These are phyloP conservation scores for Botryotinia narcissicola DNA, from an alignment of 2,329 filamentous ascomycete genomes.

Conservation along the genomic window DNA sequence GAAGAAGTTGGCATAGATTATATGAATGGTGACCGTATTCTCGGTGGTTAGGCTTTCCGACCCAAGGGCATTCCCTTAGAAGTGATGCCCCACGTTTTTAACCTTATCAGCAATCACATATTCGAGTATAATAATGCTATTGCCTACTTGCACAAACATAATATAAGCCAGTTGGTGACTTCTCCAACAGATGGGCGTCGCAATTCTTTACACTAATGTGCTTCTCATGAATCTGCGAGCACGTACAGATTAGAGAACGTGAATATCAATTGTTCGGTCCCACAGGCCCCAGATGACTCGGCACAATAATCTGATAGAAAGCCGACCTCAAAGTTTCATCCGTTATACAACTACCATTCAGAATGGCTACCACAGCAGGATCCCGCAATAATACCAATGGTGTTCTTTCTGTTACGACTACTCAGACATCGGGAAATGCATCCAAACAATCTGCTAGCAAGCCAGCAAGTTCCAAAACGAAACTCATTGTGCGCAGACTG, in stretches of 20 bases:
- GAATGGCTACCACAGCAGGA: slow-evolving; percentile 30
- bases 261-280: background rate
- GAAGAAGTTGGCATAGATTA: background rate
- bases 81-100: slow-evolving; percentile 3
- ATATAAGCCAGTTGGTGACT: background rate
- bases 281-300: background rate
- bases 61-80: background rate
- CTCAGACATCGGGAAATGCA: slow-evolving; percentile 45
- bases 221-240: background rate
- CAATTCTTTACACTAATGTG: background rate
- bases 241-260: background rate
- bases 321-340: slow-evolving; percentile 15
- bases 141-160: background rate
- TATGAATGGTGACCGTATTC: slow-evolving; percentile 9
- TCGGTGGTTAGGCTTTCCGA: slow-evolving; percentile 2
- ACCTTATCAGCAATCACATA: slow-evolving; percentile 4
- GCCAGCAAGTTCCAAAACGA: slow-evolving; percentile 59
- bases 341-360: background rate
- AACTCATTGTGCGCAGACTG: slow-evolving; percentile 79
- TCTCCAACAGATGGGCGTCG: background rate
- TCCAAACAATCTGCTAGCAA: slow-evolving; percentile 45
- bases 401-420: slow-evolving; percentile 49
- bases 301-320: background rate
- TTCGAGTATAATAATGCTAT: background rate
- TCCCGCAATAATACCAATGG: slow-evolving; percentile 48